Percentiles rank a stretch among this genome's conserved stretches.
These are phyloP conservation scores for Wickerhamomyces chambardii DNA, from an alignment of 805 yeast genomes.

Conservation along the genomic window DNA sequence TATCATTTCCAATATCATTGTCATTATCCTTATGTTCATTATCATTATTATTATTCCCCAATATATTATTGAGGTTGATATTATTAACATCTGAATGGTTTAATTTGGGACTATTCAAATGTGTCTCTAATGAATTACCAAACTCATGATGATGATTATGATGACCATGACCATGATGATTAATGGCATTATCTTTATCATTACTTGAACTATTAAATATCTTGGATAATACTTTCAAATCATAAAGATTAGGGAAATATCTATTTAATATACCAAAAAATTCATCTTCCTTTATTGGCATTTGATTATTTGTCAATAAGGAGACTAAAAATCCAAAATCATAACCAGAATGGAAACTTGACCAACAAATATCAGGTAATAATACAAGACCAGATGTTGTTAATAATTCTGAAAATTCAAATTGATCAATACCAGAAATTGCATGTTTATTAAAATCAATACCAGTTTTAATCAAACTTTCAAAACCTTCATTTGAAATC, in stretches of 20 bases:
- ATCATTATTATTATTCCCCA: too few species aligned
- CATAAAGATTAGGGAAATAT: constrained; percentile 78
- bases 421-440: constrained; percentile 68
- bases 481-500: constrained; percentile 81
- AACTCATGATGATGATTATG: too few species aligned
- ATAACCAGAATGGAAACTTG: constrained; percentile 89
- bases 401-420: constrained; percentile 75
- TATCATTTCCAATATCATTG: constrained; percentile 6
- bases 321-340: constrained; percentile 87
- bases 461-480: constrained; percentile 73
- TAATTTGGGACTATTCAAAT: too few species aligned
- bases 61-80: constrained; percentile 16
- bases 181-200: constrained; percentile 2
- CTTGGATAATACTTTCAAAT: constrained; percentile 53
- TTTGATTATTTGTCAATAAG: constrained; percentile 59
- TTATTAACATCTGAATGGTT: constrained; percentile 6
- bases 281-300: constrained; percentile 77
- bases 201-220: too few species aligned
- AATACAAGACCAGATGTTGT: constrained; percentile 81
- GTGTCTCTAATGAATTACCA: too few species aligned
- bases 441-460: constrained; percentile 71
- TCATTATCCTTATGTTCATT: too few species aligned
- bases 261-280: constrained; percentile 62
- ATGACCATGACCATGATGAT: too few species aligned
- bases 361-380: constrained; percentile 65